Evolutionary conservation across 352 stramenopile species (phyloP).

Genomic region (Phytophthora sojae): DNA sequence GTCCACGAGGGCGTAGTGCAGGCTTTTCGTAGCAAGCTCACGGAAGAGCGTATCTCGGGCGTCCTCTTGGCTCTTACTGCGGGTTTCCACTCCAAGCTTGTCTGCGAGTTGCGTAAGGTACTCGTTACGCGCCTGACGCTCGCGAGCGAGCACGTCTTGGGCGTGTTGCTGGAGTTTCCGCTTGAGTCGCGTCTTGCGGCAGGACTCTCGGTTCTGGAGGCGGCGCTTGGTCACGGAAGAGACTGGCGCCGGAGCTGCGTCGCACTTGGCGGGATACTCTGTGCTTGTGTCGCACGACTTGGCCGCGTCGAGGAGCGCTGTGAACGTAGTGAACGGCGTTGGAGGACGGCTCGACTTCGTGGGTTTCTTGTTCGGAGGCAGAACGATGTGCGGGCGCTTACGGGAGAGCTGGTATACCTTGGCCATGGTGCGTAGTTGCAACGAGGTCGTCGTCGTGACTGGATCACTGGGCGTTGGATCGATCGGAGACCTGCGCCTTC

Average conservation of each 20-base stretch:
- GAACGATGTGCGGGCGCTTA: conserved; percentile 19
- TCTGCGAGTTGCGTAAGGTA: conserved; percentile 43
- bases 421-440: too few species aligned
- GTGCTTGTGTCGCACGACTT: conserved; percentile 20
- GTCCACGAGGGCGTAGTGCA: conserved; percentile 53
- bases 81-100: conserved; percentile 10
- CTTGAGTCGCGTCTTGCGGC: conserved; percentile 57
- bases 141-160: conserved; percentile 30
- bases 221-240: conserved; percentile 33
- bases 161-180: conserved; percentile 49
- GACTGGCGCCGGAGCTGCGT: conserved; percentile 6
- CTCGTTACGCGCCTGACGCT: conserved; percentile 39
- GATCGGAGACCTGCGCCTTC: too few species aligned
- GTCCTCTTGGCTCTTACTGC: not conserved
- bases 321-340: conserved; percentile 32
- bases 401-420: conserved; percentile 12
- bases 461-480: conserved; percentile 1
- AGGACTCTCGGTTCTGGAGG: conserved; percentile 53
- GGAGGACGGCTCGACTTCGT: conserved; percentile 1
- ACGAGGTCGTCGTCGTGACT: too few species aligned
- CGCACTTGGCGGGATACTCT: not conserved
- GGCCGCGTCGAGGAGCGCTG: conserved; percentile 32
- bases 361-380: conserved; percentile 1
- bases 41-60: conserved; percentile 23
- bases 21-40: conserved; percentile 38